phyloP scores from a whole-genome alignment of 768 basidiomycete genomes.

The Lactarius tabidus region DNA sequence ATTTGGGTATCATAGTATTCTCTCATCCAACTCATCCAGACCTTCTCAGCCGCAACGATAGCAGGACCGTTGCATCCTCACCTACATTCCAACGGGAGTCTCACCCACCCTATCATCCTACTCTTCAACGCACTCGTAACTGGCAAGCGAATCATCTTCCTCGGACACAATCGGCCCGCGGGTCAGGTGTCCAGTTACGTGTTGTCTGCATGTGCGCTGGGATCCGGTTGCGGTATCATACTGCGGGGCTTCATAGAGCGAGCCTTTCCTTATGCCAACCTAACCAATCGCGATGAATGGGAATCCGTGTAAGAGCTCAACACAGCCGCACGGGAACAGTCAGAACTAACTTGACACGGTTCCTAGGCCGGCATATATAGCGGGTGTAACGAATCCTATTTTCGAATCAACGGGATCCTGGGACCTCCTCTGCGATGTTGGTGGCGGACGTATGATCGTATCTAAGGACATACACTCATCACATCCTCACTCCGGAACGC shows the following conservation, averaged over 20 bases:
- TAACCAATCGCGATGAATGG: slow-evolving; percentile 86
- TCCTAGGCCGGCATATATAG: slow-evolving; percentile 83
- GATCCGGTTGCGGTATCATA: slow-evolving; percentile 81
- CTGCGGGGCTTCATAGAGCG: slow-evolving; percentile 85
- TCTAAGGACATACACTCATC: slow-evolving; percentile 74
- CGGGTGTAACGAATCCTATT: slow-evolving; percentile 96
- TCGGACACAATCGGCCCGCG: slow-evolving; percentile 87
- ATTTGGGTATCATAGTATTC: slow-evolving; percentile 62
- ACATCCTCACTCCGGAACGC: slow-evolving; percentile 38
- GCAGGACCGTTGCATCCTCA: slow-evolving; percentile 84
- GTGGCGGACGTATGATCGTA: slow-evolving; percentile 79
- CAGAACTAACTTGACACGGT: slow-evolving; percentile 7
- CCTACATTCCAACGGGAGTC: slow-evolving; percentile 84
- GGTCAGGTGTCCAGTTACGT: slow-evolving; percentile 89
- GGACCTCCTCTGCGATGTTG: slow-evolving; percentile 93
- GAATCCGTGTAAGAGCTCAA: slow-evolving; percentile 66
- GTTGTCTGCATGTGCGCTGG: slow-evolving; percentile 89
- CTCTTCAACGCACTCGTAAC: slow-evolving; percentile 95
- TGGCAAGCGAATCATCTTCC: slow-evolving; percentile 89
- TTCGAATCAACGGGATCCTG: slow-evolving; percentile 84
- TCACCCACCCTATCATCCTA: slow-evolving; percentile 91
- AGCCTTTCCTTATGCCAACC: slow-evolving; percentile 92
- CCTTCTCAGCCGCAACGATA: slow-evolving; percentile 64
- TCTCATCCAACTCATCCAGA: slow-evolving; percentile 82
- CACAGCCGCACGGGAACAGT: not conserved